Evolutionary conservation across 1,139 yeast species (phyloP), one percentile per base, ranked within the genome.

Genomic region (Blastobotrys ciferrii): DNA sequence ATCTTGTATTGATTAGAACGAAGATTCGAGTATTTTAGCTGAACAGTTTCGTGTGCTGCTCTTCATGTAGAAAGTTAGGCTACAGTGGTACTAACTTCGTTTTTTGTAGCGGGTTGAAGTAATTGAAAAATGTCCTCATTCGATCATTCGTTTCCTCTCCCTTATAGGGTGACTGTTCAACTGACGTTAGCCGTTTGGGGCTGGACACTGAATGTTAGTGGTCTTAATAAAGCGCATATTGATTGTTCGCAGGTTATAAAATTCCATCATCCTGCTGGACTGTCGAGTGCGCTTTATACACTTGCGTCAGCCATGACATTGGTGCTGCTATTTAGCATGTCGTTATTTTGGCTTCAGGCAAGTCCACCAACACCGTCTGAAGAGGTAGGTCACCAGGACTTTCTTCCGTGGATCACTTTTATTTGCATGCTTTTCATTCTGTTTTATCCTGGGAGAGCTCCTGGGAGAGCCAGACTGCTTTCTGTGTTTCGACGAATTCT

Each of bases 401-500:
- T 61, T n/a, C 47, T 73, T 4, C 76, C 78, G 0, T 57, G 71
- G 52, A 12, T 68, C 1, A 65, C 71, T 20, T 56, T 71, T 28
- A 13, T 57, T 0, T 53, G 66, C 32, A 54, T 68, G 4, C 42
- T 65, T 17, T 55, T 58, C 4, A 54, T 63, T 11, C 51, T 70
- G 11, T 32, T 69, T 18, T 54, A 51, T 25, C 63, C 64, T 5
- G 63, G 65, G 19, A 48, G 44, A 56, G 32, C 52, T 52, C 32
- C 46, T 49, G 70, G 68, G 30, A 53, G 67, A 3, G 52, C 52
- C 7, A 52, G 68, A 11, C 58, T 65, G 39, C 43, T 59, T 12
- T 53, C 78, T 45, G 77, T 87, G 15, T 57, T 78, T 53, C 69
- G 73, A 58, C 67, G 96, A 54, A 70, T 84, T 44, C 43, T 77